phyloP scores from a whole-genome alignment of 495 filamentous ascomycete genomes.

The Aspergillus olivimuriae region DNA sequence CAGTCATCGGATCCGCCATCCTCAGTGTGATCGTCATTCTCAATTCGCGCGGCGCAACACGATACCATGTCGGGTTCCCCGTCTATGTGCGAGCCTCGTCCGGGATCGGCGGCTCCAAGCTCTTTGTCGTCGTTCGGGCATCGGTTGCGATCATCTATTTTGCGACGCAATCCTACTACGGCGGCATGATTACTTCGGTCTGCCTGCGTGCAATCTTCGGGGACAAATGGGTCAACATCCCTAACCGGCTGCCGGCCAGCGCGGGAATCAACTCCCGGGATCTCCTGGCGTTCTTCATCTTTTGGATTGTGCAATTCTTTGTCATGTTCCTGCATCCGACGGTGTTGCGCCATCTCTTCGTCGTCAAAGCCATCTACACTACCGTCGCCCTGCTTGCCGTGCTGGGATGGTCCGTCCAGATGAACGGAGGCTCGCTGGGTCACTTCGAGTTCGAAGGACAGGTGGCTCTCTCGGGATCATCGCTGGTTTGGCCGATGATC shows the following conservation, averaged over 20 bases:
- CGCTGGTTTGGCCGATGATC: constrained; percentile 10
- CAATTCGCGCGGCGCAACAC: constrained; percentile 12
- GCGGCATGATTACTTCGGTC: constrained; percentile 32
- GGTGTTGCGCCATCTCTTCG: constrained; percentile 11
- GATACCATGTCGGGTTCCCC: constrained; percentile 44
- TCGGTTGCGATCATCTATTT: constrained; percentile 5
- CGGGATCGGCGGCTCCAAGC: background rate
- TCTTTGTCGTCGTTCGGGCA: constrained; percentile 1
- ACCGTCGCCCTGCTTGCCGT: constrained; percentile 1
- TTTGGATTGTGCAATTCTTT: constrained; percentile 25
- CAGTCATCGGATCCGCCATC: constrained; percentile 5
- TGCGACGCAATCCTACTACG: constrained; percentile 2
- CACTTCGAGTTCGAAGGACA: constrained; percentile 16
- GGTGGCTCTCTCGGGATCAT: constrained; percentile 10
- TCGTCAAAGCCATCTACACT: constrained; percentile 2
- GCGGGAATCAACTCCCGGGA: constrained; percentile 50
- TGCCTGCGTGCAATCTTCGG: constrained; percentile 52
- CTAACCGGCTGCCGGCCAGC: constrained; percentile 43
- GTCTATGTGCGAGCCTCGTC: constrained; percentile 44
- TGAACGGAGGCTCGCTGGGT: constrained; percentile 1
- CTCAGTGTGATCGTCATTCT: constrained; percentile 10
- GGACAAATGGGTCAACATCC: constrained; percentile 56
- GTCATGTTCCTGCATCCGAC: constrained; percentile 21
- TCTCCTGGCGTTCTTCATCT: constrained; percentile 56
- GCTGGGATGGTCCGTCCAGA: background rate